These are phyloP conservation scores for Papiliotrema flavescens DNA, from an alignment of 1,284 basidiomycete species.

Conservation along the genomic window DNA sequence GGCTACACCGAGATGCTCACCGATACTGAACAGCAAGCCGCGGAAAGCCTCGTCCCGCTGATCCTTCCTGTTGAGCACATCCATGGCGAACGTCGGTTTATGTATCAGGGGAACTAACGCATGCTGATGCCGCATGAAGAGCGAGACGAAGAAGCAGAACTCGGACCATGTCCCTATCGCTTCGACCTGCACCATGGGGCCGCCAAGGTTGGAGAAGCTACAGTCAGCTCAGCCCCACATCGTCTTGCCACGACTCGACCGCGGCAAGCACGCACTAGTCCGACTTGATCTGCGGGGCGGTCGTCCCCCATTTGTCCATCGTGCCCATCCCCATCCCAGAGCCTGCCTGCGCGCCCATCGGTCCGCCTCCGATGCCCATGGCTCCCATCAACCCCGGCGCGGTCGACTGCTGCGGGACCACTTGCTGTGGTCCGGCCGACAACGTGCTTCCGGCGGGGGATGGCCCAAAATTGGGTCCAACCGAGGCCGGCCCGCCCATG, in stretches of 20 bases:
- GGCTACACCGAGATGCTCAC: constrained; percentile 5
- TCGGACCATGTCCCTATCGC: constrained; percentile 22
- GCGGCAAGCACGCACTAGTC: background rate
- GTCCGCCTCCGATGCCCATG: background rate
- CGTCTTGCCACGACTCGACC: too few relatives aligned
- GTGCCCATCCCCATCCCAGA: background rate
- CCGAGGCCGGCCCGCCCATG: background rate
- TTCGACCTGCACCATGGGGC: constrained; percentile 14
- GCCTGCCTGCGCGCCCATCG: background rate
- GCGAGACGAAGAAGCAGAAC: constrained; percentile 26
- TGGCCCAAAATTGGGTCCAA: background rate
- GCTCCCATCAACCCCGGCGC: background rate
- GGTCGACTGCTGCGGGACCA: too few relatives aligned
- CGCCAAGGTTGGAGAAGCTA: constrained; percentile 1
- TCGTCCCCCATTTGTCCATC: background rate
- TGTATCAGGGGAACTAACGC: constrained; percentile 32
- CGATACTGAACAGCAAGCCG: constrained; percentile 25
- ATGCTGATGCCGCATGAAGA: constrained; percentile 30
- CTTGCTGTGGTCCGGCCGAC: too few relatives aligned
- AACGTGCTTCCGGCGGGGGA: background rate
- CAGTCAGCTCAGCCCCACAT: background rate
- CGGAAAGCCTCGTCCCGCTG: constrained; percentile 24
- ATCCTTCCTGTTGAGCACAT: constrained; percentile 26
- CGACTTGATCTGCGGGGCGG: background rate
- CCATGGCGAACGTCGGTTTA: constrained; percentile 27